These are phyloP conservation scores for Nicotiana tabacum DNA, from an alignment of 257 asterid genomes.

Conservation along the genomic window DNA sequence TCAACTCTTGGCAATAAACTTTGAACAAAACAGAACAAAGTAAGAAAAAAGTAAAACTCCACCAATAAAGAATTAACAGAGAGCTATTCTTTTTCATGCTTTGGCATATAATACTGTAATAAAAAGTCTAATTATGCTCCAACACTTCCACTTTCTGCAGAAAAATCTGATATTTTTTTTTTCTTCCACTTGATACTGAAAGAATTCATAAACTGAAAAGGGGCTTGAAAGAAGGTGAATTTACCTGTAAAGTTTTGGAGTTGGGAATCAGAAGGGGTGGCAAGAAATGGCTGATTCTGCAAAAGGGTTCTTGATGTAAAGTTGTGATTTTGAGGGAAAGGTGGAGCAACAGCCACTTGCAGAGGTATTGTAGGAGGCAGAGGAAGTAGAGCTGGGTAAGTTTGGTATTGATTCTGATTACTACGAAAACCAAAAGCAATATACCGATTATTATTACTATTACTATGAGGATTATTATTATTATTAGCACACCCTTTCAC, in stretches of 20 bases:
- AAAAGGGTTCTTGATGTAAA: constrained; percentile 51
- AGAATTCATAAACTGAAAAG: not conserved
- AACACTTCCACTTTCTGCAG: not conserved
- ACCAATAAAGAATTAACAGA: not conserved
- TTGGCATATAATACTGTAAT: not conserved
- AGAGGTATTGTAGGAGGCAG: constrained; percentile 47
- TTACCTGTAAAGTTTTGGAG: constrained; percentile 53
- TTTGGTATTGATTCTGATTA: constrained; percentile 45
- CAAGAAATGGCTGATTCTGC: constrained; percentile 29
- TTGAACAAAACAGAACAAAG: not conserved
- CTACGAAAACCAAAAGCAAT: constrained; percentile 33
- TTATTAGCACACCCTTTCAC: constrained; percentile 17
- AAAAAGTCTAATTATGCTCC: not conserved
- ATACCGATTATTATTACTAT: constrained; percentile 24
- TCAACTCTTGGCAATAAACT: not conserved
- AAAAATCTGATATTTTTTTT: not conserved
- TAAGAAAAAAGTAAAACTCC: not conserved
- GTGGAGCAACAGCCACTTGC: constrained; percentile 32
- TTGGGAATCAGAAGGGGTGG: constrained; percentile 51
- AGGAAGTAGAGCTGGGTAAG: constrained; percentile 70
- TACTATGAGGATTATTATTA: constrained; percentile 36
- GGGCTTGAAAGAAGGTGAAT: not conserved
- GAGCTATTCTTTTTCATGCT: not conserved
- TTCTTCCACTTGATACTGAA: no score
- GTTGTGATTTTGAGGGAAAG: constrained; percentile 46